Evolutionary conservation across 345 rosid genomes (phyloP).

Genomic region (Raphanus raphanistrum): DNA sequence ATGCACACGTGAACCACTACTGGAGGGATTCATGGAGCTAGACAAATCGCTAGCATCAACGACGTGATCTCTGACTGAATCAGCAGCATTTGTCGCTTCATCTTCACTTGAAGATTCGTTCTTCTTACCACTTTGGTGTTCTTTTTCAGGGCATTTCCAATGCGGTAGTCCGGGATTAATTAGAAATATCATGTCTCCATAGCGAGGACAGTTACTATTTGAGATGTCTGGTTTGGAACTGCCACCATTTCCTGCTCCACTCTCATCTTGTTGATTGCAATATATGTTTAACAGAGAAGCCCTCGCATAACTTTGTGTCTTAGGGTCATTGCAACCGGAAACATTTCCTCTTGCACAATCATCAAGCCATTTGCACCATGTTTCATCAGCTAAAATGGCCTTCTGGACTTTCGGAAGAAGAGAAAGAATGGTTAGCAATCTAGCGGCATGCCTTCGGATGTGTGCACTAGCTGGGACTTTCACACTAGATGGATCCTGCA

Average conservation of each 20-base stretch:
- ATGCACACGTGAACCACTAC: slow-evolving; percentile 38
- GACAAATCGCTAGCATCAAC: slow-evolving; percentile 37
- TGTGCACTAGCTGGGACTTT: slow-evolving; percentile 90
- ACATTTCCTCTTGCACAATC: slow-evolving; percentile 83
- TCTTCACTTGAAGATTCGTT: slow-evolving; percentile 32
- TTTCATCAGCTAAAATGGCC: slow-evolving; percentile 61
- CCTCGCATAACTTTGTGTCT: slow-evolving; percentile 88
- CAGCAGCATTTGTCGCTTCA: slow-evolving; percentile 36
- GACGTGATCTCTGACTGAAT: slow-evolving; percentile 30
- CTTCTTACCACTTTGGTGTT: slow-evolving; percentile 35
- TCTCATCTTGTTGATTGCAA: slow-evolving; percentile 53
- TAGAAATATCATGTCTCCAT: slow-evolving; percentile 70
- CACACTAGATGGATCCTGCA: slow-evolving; percentile 57
- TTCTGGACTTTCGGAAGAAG: slow-evolving; percentile 76
- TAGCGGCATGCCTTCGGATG: slow-evolving; percentile 91
- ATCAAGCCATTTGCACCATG: slow-evolving; percentile 89
- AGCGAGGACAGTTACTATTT: slow-evolving; percentile 56
- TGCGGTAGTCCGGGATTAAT: slow-evolving; percentile 84
- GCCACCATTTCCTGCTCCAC: slow-evolving; percentile 35
- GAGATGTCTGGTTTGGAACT: slow-evolving; percentile 41
- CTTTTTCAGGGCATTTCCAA: slow-evolving; percentile 66
- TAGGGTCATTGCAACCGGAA: slow-evolving; percentile 75
- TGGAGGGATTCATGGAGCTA: slow-evolving; percentile 40
- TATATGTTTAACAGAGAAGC: slow-evolving; percentile 68
- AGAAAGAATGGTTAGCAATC: slow-evolving; percentile 80